Percentiles rank a stretch among this genome's conserved stretches.
phyloP scores from a whole-genome alignment of 1,139 yeast species.

The Ogataea hybrid region DNA sequence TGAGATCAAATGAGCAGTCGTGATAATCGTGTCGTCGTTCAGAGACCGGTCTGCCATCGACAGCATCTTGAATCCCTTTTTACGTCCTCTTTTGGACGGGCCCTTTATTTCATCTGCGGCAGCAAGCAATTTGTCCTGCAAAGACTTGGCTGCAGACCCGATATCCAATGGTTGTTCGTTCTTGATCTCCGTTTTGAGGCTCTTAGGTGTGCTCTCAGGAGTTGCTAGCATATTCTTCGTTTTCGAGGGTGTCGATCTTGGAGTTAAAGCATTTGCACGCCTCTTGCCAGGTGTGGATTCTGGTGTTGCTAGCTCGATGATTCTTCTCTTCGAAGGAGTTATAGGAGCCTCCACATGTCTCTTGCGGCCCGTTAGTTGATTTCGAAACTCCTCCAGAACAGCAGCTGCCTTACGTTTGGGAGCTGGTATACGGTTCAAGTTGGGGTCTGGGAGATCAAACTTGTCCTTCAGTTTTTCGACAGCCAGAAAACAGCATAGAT shows the following conservation, averaged over 20 bases:
- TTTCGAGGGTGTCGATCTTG: slow-evolving; percentile 11
- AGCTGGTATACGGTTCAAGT: slow-evolving; percentile 51
- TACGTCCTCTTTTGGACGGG: slow-evolving; percentile 14
- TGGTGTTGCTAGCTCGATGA: slow-evolving; percentile 21
- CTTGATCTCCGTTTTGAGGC: background rate
- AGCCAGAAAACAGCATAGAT: slow-evolving; percentile 62
- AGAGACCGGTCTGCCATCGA: slow-evolving; percentile 11
- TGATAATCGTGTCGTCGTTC: slow-evolving; percentile 19
- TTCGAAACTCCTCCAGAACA: slow-evolving; percentile 46
- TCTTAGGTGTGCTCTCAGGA: slow-evolving; percentile 7
- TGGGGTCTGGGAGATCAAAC: slow-evolving; percentile 47
- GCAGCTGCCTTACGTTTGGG: slow-evolving; percentile 47
- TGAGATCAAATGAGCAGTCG: slow-evolving; percentile 52
- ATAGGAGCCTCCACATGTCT: slow-evolving; percentile 1
- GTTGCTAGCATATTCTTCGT: slow-evolving; percentile 2
- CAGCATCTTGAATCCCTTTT: slow-evolving; percentile 20
- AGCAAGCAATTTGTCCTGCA: slow-evolving; percentile 18
- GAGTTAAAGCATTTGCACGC: background rate
- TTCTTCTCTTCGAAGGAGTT: slow-evolving; percentile 19
- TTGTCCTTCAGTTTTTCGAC: slow-evolving; percentile 47
- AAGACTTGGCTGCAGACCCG: slow-evolving; percentile 8
- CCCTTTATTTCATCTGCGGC: slow-evolving; percentile 16
- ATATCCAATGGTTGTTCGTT: background rate
- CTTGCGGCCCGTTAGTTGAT: slow-evolving; percentile 19
- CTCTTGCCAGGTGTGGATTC: slow-evolving; percentile 5